Base-by-base conservation (phyloP, 352 stramenopile genomes). In the Phytophthora cactorum region DNA sequence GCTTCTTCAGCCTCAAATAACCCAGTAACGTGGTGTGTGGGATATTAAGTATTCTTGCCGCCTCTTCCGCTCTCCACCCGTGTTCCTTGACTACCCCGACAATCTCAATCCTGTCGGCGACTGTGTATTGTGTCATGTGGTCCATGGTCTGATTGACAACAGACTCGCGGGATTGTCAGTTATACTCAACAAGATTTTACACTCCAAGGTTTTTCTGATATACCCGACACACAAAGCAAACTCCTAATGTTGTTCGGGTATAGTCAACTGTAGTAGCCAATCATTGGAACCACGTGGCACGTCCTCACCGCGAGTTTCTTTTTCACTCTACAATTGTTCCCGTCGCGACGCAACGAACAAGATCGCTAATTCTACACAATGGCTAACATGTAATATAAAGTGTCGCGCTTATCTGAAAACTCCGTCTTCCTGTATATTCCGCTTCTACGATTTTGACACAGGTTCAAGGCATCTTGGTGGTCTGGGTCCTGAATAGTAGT, bases 401-500 rank as follows among this genome's bases (percentile, higher is more conserved):
- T n/a, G n/a, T n/a, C n/a, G n/a, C n/a, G n/a, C n/a, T n/a, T n/a
- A n/a, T n/a, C n/a, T n/a, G n/a, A n/a, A n/a, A n/a, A n/a, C n/a
- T n/a, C n/a, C n/a, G n/a, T n/a, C n/a, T 15, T 32, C 6, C 4
- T 41, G 36, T 7, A 15, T 41, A 41, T 41, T 15, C 36, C 2
- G 11, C 10, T 10, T 22, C 15, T 46, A 25, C 36, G 39, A 22
- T 22, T 46, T 25, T 25, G 3, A 17, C 22, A 58, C 34, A 29
- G 36, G 52, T n/a, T 59, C 38, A 9, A 49, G 52, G 17, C 15
- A 28, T 52, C 46, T 36, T 56, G 46, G 12, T 34, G 46, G 17
- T 64, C 57, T 1, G 58, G 58, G 14, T 57, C 47, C 22, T 49
- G 31, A 27, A 63, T 8, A 39, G 34, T 11, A 22, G n/a, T n/a